Conservation (phyloP, 192 early-diverging fungal species). For the Coemansia sp. region DNA sequence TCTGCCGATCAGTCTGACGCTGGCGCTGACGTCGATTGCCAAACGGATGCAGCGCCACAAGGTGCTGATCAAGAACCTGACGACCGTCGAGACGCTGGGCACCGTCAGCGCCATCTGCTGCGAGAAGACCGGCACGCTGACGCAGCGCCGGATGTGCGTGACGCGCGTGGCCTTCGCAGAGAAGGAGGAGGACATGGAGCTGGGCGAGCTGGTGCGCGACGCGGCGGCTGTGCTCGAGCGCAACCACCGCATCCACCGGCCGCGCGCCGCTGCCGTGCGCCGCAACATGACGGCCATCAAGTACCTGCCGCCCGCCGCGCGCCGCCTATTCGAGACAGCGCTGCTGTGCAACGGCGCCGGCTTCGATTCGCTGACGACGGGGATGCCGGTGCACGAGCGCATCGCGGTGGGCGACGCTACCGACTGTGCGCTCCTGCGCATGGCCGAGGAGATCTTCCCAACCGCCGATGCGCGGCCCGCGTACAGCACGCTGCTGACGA, state of each 20-base stretch:
- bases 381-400: constrained; percentile 61
- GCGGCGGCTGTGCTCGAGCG: constrained; percentile 8
- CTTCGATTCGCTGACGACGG: constrained; percentile 57
- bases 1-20: constrained; percentile 77
- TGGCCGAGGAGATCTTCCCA: constrained; percentile 49
- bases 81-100: constrained; percentile 87
- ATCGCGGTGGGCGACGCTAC: constrained; percentile 80
- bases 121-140: constrained; percentile 95
- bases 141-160: constrained; percentile 75
- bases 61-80: constrained; percentile 80
- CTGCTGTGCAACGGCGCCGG: constrained; percentile 68
- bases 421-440: constrained; percentile 78
- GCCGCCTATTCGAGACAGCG: constrained; percentile 46
- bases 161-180: constrained; percentile 20
- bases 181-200: neutral
- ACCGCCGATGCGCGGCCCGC: constrained; percentile 1
- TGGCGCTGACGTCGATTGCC: constrained; percentile 76
- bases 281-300: neutral
- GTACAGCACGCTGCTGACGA: constrained; percentile 38
- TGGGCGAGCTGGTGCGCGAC: neutral
- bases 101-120: constrained; percentile 72
- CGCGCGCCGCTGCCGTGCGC: neutral
- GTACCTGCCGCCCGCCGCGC: constrained; percentile 14
- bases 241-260: neutral
- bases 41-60: constrained; percentile 69